phyloP scores from a whole-genome alignment of 176 grass and related monocot species.

The Paspalum notatum region DNA sequence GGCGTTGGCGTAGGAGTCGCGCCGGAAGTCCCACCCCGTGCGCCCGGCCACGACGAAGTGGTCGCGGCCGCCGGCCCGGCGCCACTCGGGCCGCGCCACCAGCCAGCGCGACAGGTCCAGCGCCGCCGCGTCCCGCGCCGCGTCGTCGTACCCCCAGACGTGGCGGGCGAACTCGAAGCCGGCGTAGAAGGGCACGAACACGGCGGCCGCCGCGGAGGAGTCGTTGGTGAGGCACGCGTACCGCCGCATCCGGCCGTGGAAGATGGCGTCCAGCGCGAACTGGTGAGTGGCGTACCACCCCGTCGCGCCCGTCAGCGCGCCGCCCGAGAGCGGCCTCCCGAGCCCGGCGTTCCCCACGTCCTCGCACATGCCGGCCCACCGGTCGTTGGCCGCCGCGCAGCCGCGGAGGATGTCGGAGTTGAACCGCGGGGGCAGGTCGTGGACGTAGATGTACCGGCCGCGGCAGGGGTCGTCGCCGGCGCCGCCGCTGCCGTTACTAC shows the following conservation, averaged over 20 bases:
- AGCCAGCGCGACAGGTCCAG: constrained; percentile 45
- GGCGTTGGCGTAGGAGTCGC: neutral
- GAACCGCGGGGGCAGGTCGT: constrained; percentile 60
- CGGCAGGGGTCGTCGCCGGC: constrained; percentile 29
- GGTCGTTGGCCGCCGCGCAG: constrained; percentile 35
- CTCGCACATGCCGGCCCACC: constrained; percentile 61
- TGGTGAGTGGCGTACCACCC: constrained; percentile 66
- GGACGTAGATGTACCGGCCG: constrained; percentile 57
- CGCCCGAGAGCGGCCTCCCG: constrained; percentile 46
- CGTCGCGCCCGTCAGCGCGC: constrained; percentile 38
- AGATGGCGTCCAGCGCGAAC: constrained; percentile 64
- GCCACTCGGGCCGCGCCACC: constrained; percentile 44
- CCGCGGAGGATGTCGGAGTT: constrained; percentile 56
- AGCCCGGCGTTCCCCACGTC: constrained; percentile 55
- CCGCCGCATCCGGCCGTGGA: constrained; percentile 63
- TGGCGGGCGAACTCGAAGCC: constrained; percentile 58
- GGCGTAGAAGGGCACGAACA: constrained; percentile 70
- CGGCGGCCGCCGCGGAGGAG: constrained; percentile 49
- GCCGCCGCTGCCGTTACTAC: neutral
- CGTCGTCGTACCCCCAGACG: constrained; percentile 48
- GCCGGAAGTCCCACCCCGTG: constrained; percentile 64
- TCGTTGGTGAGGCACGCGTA: constrained; percentile 66
- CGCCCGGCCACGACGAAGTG: constrained; percentile 60
- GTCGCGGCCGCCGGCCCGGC: constrained; percentile 32
- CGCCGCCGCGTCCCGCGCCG: constrained; percentile 35